phyloP scores from a whole-genome alignment of 345 rosid genomes.

The Gossypium thurberi region DNA sequence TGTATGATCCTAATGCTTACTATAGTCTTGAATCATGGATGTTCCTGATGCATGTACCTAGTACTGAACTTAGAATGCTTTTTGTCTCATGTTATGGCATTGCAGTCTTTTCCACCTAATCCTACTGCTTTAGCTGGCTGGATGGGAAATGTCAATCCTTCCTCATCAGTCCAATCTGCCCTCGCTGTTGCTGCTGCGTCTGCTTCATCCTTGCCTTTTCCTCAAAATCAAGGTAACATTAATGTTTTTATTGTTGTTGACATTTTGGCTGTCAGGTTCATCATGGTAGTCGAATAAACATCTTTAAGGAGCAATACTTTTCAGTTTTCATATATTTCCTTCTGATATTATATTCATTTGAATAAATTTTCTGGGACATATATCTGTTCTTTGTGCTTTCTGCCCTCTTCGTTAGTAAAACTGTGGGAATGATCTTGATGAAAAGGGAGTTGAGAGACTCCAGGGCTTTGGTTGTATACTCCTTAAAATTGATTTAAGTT shows the following conservation, averaged over 20 bases:
- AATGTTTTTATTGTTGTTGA: background rate
- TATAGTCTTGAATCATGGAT: background rate
- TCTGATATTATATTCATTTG: background rate
- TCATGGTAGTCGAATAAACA: background rate
- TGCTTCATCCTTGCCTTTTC: conserved; percentile 47
- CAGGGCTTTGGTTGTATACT: background rate
- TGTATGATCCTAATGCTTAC: conserved; percentile 26
- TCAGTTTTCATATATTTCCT: background rate
- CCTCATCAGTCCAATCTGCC: conserved; percentile 70
- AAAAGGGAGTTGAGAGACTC: background rate
- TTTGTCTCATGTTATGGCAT: conserved; percentile 7
- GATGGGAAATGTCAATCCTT: conserved; percentile 65
- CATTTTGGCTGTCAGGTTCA: background rate
- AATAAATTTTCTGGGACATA: background rate
- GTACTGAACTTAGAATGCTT: conserved; percentile 5
- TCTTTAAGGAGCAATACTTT: background rate
- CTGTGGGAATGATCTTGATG: background rate
- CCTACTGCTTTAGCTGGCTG: conserved; percentile 63
- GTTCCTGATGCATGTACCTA: background rate
- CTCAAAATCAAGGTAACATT: conserved; percentile 51
- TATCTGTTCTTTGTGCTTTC: background rate
- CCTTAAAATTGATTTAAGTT: background rate
- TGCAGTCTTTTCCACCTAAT: conserved; percentile 65
- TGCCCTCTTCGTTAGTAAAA: background rate
- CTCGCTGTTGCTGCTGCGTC: conserved; percentile 40